phyloP scores from a whole-genome alignment of 2,329 filamentous ascomycete species.

The Fusarium robinianum region DNA sequence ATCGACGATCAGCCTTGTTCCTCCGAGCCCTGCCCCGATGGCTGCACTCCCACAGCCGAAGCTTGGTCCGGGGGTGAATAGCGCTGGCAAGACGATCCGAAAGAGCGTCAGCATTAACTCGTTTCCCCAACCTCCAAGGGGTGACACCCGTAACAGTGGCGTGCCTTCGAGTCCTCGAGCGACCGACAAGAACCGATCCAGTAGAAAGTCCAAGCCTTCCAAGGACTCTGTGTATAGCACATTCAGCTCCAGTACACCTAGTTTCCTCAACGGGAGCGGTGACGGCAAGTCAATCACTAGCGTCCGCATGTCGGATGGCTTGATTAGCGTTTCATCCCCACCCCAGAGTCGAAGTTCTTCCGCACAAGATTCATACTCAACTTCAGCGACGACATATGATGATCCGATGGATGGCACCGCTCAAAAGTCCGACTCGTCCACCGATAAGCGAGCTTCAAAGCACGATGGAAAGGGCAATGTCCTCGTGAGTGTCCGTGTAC shows the following conservation, averaged over 20 bases:
- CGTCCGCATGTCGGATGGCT: constrained; percentile 71
- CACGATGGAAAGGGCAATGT: constrained; percentile 89
- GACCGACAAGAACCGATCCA: constrained; percentile 51
- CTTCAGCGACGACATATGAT: constrained; percentile 86
- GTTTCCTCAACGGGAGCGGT: constrained; percentile 76
- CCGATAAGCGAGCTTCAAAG: constrained; percentile 57
- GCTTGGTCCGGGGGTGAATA: constrained; percentile 59
- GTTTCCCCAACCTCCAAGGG: constrained; percentile 86
- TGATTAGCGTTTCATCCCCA: constrained; percentile 78
- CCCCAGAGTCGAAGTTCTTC: constrained; percentile 91
- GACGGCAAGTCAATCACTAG: constrained; percentile 75
- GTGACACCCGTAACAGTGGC: constrained; percentile 61
- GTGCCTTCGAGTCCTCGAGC: constrained; percentile 66
- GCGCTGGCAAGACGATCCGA: constrained; percentile 70
- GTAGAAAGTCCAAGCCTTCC: constrained; percentile 59
- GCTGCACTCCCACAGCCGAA: constrained; percentile 61
- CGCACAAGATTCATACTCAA: constrained; percentile 89
- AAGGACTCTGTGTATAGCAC: constrained; percentile 58
- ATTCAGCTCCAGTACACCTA: constrained; percentile 62
- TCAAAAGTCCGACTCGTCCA: constrained; percentile 38
- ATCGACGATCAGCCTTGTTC: constrained; percentile 57
- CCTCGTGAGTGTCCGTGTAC: constrained; percentile 89
- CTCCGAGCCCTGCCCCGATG: constrained; percentile 58
- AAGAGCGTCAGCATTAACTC: constrained; percentile 93
- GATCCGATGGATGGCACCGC: constrained; percentile 66